phyloP scores from a whole-genome alignment of 805 yeast genomes.

The Yamadazyma laniorum region DNA sequence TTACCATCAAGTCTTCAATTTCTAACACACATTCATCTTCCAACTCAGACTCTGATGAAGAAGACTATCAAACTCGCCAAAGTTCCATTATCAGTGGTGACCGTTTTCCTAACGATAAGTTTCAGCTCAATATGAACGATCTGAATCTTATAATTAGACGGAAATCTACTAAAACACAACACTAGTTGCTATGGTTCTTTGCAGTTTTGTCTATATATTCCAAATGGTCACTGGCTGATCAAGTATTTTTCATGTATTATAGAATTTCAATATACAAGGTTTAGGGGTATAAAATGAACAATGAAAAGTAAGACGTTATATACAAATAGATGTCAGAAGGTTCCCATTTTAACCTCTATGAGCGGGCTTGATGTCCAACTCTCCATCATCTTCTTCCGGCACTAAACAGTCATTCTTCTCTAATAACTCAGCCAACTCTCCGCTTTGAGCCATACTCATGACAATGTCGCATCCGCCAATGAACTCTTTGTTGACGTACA shows the following conservation, averaged over 20 bases:
- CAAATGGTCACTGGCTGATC: conserved; percentile 1
- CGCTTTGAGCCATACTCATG: conserved; percentile 83
- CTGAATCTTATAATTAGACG: conserved; percentile 63
- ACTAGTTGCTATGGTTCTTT: background rate
- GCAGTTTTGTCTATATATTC: no score
- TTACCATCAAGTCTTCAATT: conserved; percentile 12
- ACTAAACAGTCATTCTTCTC: conserved; percentile 77
- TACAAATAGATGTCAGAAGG: no score
- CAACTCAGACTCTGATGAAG: conserved; percentile 17
- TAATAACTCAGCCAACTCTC: conserved; percentile 84
- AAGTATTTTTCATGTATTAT: conserved; percentile 5
- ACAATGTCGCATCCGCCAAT: conserved; percentile 97
- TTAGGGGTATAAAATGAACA: background rate
- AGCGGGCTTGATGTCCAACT: conserved; percentile 36
- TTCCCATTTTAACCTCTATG: conserved; percentile 30
- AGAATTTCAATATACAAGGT: conserved; percentile 3
- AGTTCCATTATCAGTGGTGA: conserved; percentile 39
- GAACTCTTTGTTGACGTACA: conserved; percentile 86
- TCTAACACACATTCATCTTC: conserved; percentile 11
- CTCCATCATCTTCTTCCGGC: conserved; percentile 64
- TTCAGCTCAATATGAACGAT: conserved; percentile 62
- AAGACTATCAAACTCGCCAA: conserved; percentile 35
- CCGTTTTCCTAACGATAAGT: conserved; percentile 32
- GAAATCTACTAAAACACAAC: conserved; percentile 25
- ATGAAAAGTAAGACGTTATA: no score